A percentile compares a stretch with the other conserved stretches of the same genome.
Conservation (phyloP, 129 eudicot genomes). For the Helianthus annuus region DNA sequence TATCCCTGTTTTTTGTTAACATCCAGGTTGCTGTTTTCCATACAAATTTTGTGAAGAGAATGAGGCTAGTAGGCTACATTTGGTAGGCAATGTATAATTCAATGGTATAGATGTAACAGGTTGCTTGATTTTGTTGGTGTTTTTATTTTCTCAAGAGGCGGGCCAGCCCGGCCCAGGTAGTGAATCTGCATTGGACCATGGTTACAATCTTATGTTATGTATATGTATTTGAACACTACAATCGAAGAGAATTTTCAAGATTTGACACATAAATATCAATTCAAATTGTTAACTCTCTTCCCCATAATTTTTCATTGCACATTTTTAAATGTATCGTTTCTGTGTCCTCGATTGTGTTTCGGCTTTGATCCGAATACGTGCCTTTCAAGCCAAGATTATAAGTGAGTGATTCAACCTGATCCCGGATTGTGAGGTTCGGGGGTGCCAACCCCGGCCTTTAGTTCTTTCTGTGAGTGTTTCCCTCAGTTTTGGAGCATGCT, state of each 20-base stretch:
- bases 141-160: conserved; percentile 21
- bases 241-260: conserved; percentile 15
- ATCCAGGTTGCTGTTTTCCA: conserved; percentile 24
- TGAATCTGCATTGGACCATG: background rate
- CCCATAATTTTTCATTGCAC: background rate
- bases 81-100: conserved; percentile 24
- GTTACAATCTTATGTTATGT: background rate
- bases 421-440: no score
- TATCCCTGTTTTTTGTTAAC: background rate
- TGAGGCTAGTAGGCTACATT: conserved; percentile 8
- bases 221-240: conserved; percentile 16
- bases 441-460: no score
- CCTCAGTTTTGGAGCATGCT: no score
- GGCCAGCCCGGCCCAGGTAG: conserved; percentile 3
- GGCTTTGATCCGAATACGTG: no score
- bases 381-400: no score
- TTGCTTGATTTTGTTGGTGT: conserved; percentile 27
- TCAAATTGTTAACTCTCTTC: background rate
- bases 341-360: no score
- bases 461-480: no score
- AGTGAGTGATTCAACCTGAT: no score
- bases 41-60: conserved; percentile 35
- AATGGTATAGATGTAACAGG: conserved; percentile 32
- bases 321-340: no score
- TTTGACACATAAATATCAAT: background rate